Conservation (phyloP, 805 yeast species). For the Hanseniaspora meyeri region DNA sequence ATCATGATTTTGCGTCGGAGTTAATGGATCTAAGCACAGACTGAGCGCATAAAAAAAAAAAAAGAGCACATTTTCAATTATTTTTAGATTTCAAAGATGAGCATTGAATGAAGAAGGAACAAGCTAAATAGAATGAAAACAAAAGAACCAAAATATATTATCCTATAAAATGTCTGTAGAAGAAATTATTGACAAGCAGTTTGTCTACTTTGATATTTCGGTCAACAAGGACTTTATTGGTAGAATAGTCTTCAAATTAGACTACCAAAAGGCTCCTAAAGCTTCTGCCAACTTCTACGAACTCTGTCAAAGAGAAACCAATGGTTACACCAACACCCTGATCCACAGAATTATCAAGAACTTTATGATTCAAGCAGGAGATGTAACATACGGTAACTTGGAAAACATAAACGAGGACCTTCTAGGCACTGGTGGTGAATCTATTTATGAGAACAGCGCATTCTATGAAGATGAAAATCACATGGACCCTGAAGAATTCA, state of each 20-base stretch:
- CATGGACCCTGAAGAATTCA: slow-evolving; percentile 29
- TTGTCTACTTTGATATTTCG: slow-evolving; percentile 40
- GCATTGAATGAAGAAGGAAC: too few species aligned
- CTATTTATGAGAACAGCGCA: slow-evolving; percentile 30
- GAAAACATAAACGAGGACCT: slow-evolving; percentile 16
- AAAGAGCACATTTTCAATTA: too few species aligned
- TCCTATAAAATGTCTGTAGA: neutral
- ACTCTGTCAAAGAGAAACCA: slow-evolving; percentile 30
- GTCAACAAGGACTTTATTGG: slow-evolving; percentile 37
- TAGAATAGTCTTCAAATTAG: slow-evolving; percentile 49
- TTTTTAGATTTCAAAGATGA: too few species aligned
- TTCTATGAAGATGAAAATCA: slow-evolving; percentile 49
- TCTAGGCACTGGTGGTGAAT: slow-evolving; percentile 37
- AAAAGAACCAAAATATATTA: too few species aligned
- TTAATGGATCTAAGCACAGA: too few species aligned
- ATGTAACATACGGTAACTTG: slow-evolving; percentile 33
- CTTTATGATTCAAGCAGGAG: slow-evolving; percentile 64
- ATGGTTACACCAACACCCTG: slow-evolving; percentile 31
- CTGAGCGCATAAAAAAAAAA: too few species aligned
- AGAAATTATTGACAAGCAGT: neutral
- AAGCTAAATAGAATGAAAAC: too few species aligned
- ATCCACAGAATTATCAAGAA: slow-evolving; percentile 55
- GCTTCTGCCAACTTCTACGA: slow-evolving; percentile 40
- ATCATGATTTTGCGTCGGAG: too few species aligned
- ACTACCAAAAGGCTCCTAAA: slow-evolving; percentile 40